phyloP scores from a whole-genome alignment of 129 eudicot genomes.

The Escallonia herrerae region DNA sequence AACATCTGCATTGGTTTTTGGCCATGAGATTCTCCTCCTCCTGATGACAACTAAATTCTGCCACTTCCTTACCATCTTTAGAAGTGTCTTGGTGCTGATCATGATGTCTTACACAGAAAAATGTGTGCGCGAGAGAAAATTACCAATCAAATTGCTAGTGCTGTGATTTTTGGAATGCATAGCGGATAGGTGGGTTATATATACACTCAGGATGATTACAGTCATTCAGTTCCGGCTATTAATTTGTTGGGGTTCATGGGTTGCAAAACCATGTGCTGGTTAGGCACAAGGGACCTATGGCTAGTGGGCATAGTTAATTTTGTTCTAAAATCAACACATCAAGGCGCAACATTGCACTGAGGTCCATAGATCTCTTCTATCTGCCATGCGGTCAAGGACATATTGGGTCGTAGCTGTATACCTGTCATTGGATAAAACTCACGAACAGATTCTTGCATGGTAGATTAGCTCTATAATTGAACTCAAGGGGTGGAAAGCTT shows the following conservation, averaged over 20 bases:
- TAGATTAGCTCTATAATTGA: too few species aligned
- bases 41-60: neutral
- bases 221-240: too few species aligned
- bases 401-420: too few species aligned
- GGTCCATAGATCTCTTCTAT: neutral
- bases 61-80: neutral
- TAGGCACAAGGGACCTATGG: neutral
- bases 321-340: too few species aligned
- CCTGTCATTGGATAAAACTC: too few species aligned
- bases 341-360: too few species aligned
- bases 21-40: neutral
- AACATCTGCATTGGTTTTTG: neutral
- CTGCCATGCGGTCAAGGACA: neutral
- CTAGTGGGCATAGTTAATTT: neutral
- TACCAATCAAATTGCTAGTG: too few species aligned
- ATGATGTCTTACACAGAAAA: neutral
- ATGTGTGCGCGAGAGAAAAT: neutral
- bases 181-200: too few species aligned
- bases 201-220: too few species aligned
- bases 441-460: too few species aligned
- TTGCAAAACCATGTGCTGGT: neutral
- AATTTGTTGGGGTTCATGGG: neutral
- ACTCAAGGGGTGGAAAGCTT: too few species aligned
- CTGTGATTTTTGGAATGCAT: too few species aligned
- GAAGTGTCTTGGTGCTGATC: neutral